Evolutionary conservation across 176 grass and related monocot species (phyloP).

Genomic region (Oryza punctata): DNA sequence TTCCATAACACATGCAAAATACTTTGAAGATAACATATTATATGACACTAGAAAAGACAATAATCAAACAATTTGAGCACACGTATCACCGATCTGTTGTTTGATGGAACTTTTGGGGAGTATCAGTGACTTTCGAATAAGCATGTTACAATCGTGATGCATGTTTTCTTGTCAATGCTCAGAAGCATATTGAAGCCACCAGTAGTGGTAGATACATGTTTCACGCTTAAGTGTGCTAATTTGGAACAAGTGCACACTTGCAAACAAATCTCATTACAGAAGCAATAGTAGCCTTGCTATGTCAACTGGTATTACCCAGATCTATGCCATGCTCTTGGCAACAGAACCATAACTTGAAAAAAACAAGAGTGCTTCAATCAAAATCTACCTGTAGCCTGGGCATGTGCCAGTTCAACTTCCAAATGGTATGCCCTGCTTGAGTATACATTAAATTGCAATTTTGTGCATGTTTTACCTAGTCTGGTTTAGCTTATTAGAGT

Average conservation of each 20-base stretch:
- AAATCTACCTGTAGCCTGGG: neutral
- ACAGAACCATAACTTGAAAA: neutral
- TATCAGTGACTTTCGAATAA: neutral
- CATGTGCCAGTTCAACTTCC: too few species aligned
- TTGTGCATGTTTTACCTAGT: neutral
- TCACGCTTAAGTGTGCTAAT: neutral
- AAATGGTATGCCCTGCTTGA: neutral
- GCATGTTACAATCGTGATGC: neutral
- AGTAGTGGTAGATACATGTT: neutral
- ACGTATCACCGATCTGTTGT: neutral
- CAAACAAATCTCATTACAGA: neutral
- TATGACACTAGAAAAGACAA: neutral
- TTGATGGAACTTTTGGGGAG: slow-evolving; percentile 7
- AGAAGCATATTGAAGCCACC: neutral
- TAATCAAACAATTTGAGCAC: neutral
- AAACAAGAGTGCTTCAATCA: neutral
- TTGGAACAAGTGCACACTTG: neutral
- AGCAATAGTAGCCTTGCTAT: neutral
- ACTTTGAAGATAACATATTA: neutral
- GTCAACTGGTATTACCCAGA: neutral
- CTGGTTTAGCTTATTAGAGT: neutral
- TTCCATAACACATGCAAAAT: neutral
- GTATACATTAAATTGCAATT: neutral
- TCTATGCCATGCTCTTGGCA: neutral
- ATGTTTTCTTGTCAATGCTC: neutral